These are phyloP conservation scores for Favolaschia claudopus DNA, from an alignment of 768 basidiomycete species.

Conservation along the genomic window DNA sequence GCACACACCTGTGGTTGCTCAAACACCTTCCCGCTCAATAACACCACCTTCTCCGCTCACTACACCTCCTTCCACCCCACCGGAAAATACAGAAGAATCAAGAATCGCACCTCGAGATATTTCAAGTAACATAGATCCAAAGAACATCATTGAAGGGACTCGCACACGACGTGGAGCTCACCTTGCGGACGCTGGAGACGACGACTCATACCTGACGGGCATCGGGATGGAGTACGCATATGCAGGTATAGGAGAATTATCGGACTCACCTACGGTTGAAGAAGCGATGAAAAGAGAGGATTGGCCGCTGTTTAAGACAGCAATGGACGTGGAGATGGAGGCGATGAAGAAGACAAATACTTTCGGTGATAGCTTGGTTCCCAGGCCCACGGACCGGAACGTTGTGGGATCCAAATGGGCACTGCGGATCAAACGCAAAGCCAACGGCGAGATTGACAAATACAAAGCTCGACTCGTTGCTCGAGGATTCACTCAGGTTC, in stretches of 20 bases:
- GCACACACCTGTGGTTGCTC: constrained; percentile 14
- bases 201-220: background rate
- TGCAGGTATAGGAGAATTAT: background rate
- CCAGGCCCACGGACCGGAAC: constrained; percentile 27
- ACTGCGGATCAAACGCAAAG: constrained; percentile 41
- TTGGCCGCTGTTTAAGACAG: constrained; percentile 7
- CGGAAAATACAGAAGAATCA: background rate
- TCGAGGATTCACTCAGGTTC: background rate
- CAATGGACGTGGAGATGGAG: constrained; percentile 13
- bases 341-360: constrained; percentile 11
- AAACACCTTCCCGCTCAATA: background rate
- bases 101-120: constrained; percentile 11
- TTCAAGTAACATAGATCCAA: constrained; percentile 6
- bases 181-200: background rate
- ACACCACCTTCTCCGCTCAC: constrained; percentile 7
- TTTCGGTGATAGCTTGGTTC: constrained; percentile 25
- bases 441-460: constrained; percentile 36
- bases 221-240: constrained; percentile 1
- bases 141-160: constrained; percentile 14
- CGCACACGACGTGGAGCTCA: constrained; percentile 7
- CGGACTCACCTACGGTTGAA: constrained; percentile 11
- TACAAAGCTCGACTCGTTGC: constrained; percentile 35
- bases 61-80: constrained; percentile 11
- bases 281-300: constrained; percentile 8
- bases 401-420: constrained; percentile 37